Evolutionary conservation across 208 protist genomes (phyloP), one percentile per base, ranked within the genome.

Genomic region (Herpetomonas muscarum): DNA sequence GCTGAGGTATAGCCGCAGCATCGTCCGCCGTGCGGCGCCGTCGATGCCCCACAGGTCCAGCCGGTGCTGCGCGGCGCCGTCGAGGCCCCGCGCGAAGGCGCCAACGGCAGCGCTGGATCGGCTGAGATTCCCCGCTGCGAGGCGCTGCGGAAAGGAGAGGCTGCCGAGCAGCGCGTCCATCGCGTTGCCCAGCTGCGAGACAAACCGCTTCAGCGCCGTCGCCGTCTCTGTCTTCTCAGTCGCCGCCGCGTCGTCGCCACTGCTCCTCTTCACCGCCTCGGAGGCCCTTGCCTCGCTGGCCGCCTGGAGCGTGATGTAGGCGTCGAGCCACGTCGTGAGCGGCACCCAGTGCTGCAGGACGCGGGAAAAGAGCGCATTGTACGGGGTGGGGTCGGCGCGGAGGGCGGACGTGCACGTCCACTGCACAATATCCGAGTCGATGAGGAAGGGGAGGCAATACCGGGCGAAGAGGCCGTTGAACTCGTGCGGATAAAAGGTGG

Each of bases 1-100:
- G 39, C 72, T 84, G 25, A 93, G 46, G 62, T 84, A 91, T 1
- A 91, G 69, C 0, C 84, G 83, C 29, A 93, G 57, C 28, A 93
- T 44, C 1, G 87, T 85, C 12, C 82, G 87, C 21, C 76, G 81
- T 9, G 85, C 50, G 12, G 75, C 76, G 1, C 81, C 82, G 22
- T 80, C 72, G 0, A 55, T 28, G 12, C 59, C 61, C 87, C 87
- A 93, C 31, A 90, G 55, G 7, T 36, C 41, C 19, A 61, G 26
- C 46, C 61, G 3, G 2, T 52, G 28, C 59, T 52, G n/a, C 21
- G 36, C 21, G 21, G 30, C 24, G 1, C 15, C 30, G 17, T 63
- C 41, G 45, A 25, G 52, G 19, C 6, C 29, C 24, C n/a, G 36
- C 1, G 45, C 46, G 25, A 75, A 71, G 25, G 37, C 52, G 0